A percentile compares a stretch with the other conserved stretches of the same genome.
Conservation (phyloP, 2,329 filamentous ascomycete species). For the Calonectria naviculata region DNA sequence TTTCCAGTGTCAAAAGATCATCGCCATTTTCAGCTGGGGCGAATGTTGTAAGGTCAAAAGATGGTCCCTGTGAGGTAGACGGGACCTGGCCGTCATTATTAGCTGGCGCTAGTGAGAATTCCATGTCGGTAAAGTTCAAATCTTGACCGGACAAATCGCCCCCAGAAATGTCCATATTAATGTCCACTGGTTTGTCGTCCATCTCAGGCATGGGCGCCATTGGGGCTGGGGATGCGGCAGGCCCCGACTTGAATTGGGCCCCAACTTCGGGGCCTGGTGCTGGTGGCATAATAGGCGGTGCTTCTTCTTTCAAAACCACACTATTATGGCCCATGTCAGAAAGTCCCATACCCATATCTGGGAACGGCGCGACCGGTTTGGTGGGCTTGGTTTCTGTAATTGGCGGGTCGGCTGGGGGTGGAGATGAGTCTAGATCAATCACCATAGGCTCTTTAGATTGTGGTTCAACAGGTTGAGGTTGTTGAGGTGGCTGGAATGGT, state of each 20-base stretch:
- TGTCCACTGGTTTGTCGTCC: conserved; percentile 38
- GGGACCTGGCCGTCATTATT: conserved; percentile 42
- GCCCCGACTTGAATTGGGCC: conserved; percentile 44
- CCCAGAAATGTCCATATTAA: conserved; percentile 31
- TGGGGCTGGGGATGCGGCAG: conserved; percentile 35
- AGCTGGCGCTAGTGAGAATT: conserved; percentile 63
- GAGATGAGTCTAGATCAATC: conserved; percentile 51
- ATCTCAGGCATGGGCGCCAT: conserved; percentile 43
- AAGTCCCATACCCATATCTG: conserved; percentile 66
- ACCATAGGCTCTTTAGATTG: conserved; percentile 49
- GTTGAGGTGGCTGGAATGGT: conserved; percentile 25
- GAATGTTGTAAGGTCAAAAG: conserved; percentile 60
- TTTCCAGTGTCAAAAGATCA: conserved; percentile 44
- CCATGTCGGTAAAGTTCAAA: conserved; percentile 67
- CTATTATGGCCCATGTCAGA: conserved; percentile 39
- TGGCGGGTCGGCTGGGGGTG: conserved; percentile 44
- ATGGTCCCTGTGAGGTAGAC: conserved; percentile 46
- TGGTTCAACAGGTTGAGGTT: conserved; percentile 46
- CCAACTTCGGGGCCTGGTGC: conserved; percentile 29
- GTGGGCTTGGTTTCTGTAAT: conserved; percentile 46
- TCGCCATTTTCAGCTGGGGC: conserved; percentile 46
- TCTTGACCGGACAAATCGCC: conserved; percentile 45
- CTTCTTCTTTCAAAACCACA: conserved; percentile 36
- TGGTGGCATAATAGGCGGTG: conserved; percentile 20
- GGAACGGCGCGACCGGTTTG: conserved; percentile 64